Conservation (phyloP, 2,329 filamentous ascomycete species). For the Penicillium janthinellum region DNA sequence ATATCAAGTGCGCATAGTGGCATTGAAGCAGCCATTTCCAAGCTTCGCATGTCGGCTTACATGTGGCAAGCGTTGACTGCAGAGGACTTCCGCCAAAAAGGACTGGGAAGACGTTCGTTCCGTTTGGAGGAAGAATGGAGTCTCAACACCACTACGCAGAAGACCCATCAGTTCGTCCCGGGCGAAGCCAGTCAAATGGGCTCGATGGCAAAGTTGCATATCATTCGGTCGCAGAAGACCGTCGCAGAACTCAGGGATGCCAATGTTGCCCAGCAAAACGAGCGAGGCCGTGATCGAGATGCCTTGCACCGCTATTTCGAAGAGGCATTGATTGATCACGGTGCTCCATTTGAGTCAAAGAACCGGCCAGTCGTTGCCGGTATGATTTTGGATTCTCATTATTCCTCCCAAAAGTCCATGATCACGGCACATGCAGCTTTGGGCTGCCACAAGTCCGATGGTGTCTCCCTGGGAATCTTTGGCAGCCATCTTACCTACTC, state of each 20-base stretch:
- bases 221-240: constrained; percentile 21
- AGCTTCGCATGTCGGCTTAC: constrained; percentile 26
- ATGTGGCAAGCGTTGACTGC: constrained; percentile 29
- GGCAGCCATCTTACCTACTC: constrained; percentile 28
- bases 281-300: constrained; percentile 10
- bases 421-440: constrained; percentile 26
- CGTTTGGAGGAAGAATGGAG: constrained; percentile 27
- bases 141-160: constrained; percentile 11
- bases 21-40: constrained; percentile 23
- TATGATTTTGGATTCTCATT: constrained; percentile 24
- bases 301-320: constrained; percentile 22
- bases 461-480: constrained; percentile 26
- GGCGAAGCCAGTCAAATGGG: neutral
- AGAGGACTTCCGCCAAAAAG: constrained; percentile 25
- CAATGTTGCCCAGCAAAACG: constrained; percentile 25
- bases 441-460: constrained; percentile 21
- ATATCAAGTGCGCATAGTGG: constrained; percentile 21
- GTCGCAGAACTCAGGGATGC: constrained; percentile 22
- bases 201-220: constrained; percentile 21
- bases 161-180: constrained; percentile 1
- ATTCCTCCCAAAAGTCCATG: constrained; percentile 17
- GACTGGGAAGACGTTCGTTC: constrained; percentile 27
- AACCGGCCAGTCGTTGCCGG: constrained; percentile 24
- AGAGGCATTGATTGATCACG: constrained; percentile 11
- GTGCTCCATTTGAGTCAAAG: constrained; percentile 17